Conservation (phyloP, 2,329 filamentous ascomycete species). For the Hymenoscyphus fructigenus region DNA sequence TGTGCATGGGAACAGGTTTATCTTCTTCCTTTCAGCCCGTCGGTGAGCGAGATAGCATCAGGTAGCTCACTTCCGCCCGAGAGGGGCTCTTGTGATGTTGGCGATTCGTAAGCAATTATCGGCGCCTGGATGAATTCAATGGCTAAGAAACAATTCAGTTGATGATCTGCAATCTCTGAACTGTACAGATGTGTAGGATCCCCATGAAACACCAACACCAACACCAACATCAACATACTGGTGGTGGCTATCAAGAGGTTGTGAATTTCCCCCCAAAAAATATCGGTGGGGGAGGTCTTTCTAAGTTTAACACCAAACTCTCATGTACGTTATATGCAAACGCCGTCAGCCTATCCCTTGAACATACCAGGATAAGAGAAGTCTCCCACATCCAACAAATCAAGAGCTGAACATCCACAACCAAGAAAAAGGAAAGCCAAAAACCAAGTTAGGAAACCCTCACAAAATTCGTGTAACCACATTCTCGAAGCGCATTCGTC, state of each 20-base stretch:
- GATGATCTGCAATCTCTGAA: not conserved
- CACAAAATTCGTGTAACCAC: too few species aligned
- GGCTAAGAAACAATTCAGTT: not conserved
- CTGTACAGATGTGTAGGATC: not conserved
- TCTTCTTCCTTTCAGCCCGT: not conserved
- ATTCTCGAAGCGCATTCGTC: not conserved
- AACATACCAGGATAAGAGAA: not conserved
- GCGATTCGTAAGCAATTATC: not conserved
- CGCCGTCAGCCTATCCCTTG: not conserved
- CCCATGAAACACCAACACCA: constrained; percentile 1
- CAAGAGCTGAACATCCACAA: not conserved
- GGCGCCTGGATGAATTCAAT: not conserved
- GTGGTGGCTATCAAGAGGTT: not conserved
- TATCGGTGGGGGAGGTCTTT: not conserved
- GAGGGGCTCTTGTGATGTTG: not conserved
- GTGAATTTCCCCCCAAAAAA: not conserved
- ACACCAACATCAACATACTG: not conserved
- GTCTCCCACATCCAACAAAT: not conserved
- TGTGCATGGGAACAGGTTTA: not conserved
- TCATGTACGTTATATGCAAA: not conserved
- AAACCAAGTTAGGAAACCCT: not conserved
- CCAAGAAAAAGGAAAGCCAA: not conserved
- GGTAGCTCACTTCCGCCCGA: not conserved
- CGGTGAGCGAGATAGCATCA: not conserved
- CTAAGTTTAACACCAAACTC: not conserved